A percentile compares a stretch with the other conserved stretches of the same genome.
These are phyloP conservation scores for Aspergillus hancockii DNA, from an alignment of 495 filamentous ascomycete species.

Conservation along the genomic window DNA sequence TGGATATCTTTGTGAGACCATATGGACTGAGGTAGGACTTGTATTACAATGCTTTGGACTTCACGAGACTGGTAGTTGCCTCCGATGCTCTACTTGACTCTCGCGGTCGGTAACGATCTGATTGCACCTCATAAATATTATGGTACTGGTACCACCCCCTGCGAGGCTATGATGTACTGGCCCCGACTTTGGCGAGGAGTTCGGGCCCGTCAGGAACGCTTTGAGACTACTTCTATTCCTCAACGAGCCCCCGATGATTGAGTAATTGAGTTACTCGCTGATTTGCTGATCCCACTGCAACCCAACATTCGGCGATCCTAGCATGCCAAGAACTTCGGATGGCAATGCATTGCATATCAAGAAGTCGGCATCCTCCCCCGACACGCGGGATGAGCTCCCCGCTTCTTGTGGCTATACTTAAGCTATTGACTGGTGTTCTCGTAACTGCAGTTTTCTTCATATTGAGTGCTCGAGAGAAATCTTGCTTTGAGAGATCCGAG, in stretches of 20 bases:
- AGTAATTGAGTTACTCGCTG: neutral
- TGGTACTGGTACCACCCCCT: too few relatives aligned
- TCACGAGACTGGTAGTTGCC: too few relatives aligned
- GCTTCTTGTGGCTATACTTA: neutral
- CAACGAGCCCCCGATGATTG: neutral
- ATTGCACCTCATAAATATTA: too few relatives aligned
- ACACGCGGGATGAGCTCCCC: neutral
- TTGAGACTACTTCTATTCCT: neutral
- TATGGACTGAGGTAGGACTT: conserved; percentile 3
- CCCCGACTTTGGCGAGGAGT: neutral
- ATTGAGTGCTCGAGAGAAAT: neutral
- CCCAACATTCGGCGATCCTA: neutral
- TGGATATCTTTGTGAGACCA: conserved; percentile 4
- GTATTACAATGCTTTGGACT: too few relatives aligned
- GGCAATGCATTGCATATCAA: neutral
- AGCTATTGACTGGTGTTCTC: neutral
- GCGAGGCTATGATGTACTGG: neutral
- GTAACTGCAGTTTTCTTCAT: neutral
- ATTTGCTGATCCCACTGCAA: neutral
- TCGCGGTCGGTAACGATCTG: too few relatives aligned
- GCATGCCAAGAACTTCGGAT: neutral
- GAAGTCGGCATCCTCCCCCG: neutral
- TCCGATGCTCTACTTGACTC: too few relatives aligned
- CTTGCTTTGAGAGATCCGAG: neutral
- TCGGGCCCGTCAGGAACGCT: neutral